Evolutionary conservation across 345 rosid species (phyloP).

Genomic region (Ceriops tagal): DNA sequence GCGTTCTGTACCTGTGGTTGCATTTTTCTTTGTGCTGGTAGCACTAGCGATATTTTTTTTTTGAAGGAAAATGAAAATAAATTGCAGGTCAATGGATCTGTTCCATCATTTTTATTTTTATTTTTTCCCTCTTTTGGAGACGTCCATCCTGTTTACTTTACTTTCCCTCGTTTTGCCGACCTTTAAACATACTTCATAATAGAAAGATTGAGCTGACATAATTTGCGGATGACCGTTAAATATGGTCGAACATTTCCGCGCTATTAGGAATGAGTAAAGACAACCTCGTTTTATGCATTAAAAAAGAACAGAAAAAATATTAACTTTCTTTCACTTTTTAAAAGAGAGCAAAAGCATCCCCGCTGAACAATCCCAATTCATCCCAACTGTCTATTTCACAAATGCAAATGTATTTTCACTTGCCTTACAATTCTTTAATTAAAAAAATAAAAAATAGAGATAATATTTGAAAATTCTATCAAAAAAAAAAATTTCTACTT

Average conservation of each 20-base stretch:
- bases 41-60: no score
- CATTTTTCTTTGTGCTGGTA: no score
- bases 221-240: not conserved
- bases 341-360: not conserved
- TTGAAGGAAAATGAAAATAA: no score
- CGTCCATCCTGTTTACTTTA: no score
- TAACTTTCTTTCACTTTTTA: not conserved
- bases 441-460: slow-evolving; percentile 35
- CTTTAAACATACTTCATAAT: not conserved
- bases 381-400: not conserved
- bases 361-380: no score
- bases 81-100: slow-evolving; percentile 3
- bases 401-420: slow-evolving; percentile 3
- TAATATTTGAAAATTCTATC: no score
- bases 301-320: not conserved
- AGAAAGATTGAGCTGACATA: not conserved
- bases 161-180: not conserved
- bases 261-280: not conserved
- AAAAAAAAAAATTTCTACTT: no score
- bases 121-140: no score
- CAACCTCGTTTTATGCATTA: no score
- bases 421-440: slow-evolving; percentile 50
- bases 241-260: not conserved
- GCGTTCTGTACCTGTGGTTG: no score
- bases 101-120: no score